Evolutionary conservation across 352 stramenopile genomes (phyloP), one percentile per base, ranked within the genome.

Genomic region (Globisporangium nagaii): DNA sequence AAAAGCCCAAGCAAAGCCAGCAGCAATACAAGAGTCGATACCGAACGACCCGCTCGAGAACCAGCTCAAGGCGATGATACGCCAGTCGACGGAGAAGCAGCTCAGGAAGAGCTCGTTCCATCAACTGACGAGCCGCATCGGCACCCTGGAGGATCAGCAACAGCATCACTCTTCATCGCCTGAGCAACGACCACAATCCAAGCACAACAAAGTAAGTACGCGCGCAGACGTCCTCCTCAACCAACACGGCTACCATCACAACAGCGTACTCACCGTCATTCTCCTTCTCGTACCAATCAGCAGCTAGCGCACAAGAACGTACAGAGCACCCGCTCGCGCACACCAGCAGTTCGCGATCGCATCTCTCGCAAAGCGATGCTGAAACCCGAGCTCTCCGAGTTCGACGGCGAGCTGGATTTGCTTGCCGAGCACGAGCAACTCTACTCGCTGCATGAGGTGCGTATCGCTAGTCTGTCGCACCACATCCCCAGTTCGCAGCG

Each of bases 321-420:
- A 2, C 69, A 71, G 12, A 68, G 51, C 12, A 20, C 69, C 13
- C 66, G 69, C 22, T 66, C 68, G 35, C 66, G 72, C 25, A 83
- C 72, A 19, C 69, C 69, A 47, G 70, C 65, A 15, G 62, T 32
- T 47, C 64, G 40, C 1, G 62, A 67, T 46, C 56, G 60, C 9
- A 32, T 63, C 9, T 68, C 63, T 28, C 67, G 51, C 13, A 75
- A 70, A 28, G 56, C 63, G 20, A 44, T 41, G 2, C 58, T 53
- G 4, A 55, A 40, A 6, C 37, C 37, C 55, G 42, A 43, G 19
- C 56, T 37, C 47, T 58, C 27, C 20, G 51, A 49, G 6, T 31
- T 51, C 4, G 43, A 48, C 11, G 31, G 22, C 11, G 28, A 46
- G 10, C 11, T 53, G 5, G 43, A 37, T n/a, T n/a, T n/a, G 12